Conservation (phyloP, 768 basidiomycete species). For the Polyporus arcularius region DNA sequence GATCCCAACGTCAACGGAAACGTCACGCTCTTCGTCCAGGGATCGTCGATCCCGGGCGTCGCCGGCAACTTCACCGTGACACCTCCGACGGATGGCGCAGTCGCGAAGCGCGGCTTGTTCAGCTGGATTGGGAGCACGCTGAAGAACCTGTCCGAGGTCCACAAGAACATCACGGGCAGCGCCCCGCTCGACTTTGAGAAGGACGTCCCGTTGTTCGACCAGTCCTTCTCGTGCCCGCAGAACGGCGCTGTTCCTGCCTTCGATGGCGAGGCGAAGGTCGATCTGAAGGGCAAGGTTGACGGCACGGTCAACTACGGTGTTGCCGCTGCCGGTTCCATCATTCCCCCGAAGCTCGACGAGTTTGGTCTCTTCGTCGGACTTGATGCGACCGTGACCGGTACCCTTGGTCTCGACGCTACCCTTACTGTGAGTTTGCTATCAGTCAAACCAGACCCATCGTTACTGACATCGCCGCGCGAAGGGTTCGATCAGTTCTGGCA, state of each 20-base stretch:
- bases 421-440: slow-evolving; percentile 40
- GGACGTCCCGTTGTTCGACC: slow-evolving; percentile 21
- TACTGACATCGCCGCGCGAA: slow-evolving; percentile 10
- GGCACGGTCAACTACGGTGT: slow-evolving; percentile 40
- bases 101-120: slow-evolving; percentile 15
- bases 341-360: slow-evolving; percentile 33
- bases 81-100: background rate
- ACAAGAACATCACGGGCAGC: slow-evolving; percentile 16
- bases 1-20: slow-evolving; percentile 25
- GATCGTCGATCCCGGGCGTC: slow-evolving; percentile 9
- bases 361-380: slow-evolving; percentile 31
- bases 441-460: background rate
- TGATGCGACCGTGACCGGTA: slow-evolving; percentile 41
- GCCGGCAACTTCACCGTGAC: slow-evolving; percentile 13
- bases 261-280: slow-evolving; percentile 25
- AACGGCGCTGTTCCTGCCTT: slow-evolving; percentile 17
- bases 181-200: slow-evolving; percentile 25
- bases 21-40: slow-evolving; percentile 13
- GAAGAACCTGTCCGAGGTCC: slow-evolving; percentile 12
- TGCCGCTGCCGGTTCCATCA: slow-evolving; percentile 44
- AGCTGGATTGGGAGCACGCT: slow-evolving; percentile 9
- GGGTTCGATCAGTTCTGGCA: slow-evolving; percentile 45
- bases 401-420: slow-evolving; percentile 38
- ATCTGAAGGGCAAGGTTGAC: slow-evolving; percentile 34
- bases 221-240: slow-evolving; percentile 22